phyloP scores from a whole-genome alignment of 805 yeast species.

The Suhomyces canberraensis region DNA sequence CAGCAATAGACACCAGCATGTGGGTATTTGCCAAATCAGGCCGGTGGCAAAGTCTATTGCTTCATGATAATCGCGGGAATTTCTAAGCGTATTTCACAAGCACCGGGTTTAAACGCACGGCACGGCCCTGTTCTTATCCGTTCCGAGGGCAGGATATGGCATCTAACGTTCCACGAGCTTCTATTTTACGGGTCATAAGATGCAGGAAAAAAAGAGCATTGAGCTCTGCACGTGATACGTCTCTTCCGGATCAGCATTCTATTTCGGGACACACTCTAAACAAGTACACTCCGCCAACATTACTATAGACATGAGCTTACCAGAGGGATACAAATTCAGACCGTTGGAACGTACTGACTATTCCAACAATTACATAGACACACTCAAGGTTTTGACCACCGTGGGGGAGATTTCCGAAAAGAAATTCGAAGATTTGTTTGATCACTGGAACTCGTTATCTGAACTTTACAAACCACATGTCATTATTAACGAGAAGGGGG shows the following conservation, averaged over 20 bases:
- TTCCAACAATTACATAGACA: slow-evolving; percentile 57
- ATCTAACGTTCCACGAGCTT: too few relatives aligned
- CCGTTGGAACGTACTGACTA: slow-evolving; percentile 55
- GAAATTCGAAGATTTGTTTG: slow-evolving; percentile 49
- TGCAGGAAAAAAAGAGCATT: too few relatives aligned
- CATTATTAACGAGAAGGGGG: slow-evolving; percentile 48
- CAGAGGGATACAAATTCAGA: slow-evolving; percentile 70
- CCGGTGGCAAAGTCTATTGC: too few relatives aligned
- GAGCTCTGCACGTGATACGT: too few relatives aligned
- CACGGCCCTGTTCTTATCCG: too few relatives aligned
- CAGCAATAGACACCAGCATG: too few relatives aligned
- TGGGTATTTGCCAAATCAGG: too few relatives aligned
- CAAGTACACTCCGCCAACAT: neutral
- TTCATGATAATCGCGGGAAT: too few relatives aligned
- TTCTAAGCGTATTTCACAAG: too few relatives aligned
- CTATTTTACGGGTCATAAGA: too few relatives aligned
- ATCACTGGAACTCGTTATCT: slow-evolving; percentile 53
- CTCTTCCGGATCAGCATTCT: neutral
- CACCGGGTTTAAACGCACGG: too few relatives aligned
- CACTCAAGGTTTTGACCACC: slow-evolving; percentile 68
- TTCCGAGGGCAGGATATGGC: too few relatives aligned
- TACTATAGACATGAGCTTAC: slow-evolving; percentile 42
- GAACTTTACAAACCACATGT: slow-evolving; percentile 68
- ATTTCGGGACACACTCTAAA: neutral
- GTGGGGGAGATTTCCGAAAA: slow-evolving; percentile 67